A percentile compares a stretch with the other conserved stretches of the same genome.
These are phyloP conservation scores for Candida multigemmis DNA, from an alignment of 805 yeast species.

Conservation along the genomic window DNA sequence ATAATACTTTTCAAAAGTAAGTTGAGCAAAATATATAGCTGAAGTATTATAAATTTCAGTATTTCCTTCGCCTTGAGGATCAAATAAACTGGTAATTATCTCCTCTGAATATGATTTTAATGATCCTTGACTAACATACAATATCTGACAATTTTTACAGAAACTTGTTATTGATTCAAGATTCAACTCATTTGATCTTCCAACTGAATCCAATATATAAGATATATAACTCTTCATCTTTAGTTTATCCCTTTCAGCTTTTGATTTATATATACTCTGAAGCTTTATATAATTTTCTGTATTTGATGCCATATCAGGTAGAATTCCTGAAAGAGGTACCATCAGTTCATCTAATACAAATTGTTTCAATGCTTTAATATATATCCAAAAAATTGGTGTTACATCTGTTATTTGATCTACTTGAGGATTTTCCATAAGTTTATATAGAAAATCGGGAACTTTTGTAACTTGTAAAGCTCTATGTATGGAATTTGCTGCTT, in stretches of 20 bases:
- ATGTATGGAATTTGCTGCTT: conserved; percentile 25
- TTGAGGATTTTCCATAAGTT: conserved; percentile 11
- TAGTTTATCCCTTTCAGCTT: conserved; percentile 42
- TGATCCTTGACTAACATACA: conserved; percentile 44
- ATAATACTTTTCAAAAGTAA: conserved; percentile 19
- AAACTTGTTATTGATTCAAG: conserved; percentile 36
- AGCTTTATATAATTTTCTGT: conserved; percentile 53
- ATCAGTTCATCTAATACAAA: conserved; percentile 33
- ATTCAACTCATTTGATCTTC: conserved; percentile 20
- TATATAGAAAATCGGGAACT: conserved; percentile 18
- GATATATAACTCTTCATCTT: conserved; percentile 25
- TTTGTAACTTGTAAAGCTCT: conserved; percentile 27
- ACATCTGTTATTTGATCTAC: conserved; percentile 7
- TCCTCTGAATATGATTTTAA: conserved; percentile 9
- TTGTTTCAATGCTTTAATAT: conserved; percentile 41
- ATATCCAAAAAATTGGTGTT: conserved; percentile 50
- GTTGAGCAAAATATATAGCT: conserved; percentile 34
- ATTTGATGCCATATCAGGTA: conserved; percentile 87
- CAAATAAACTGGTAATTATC: conserved; percentile 8
- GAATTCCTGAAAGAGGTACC: conserved; percentile 57
- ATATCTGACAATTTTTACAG: conserved; percentile 50
- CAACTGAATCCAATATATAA: conserved; percentile 13
- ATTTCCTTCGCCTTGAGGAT: conserved; percentile 9
- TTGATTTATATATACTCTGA: conserved; percentile 47
- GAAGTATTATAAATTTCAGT: conserved; percentile 9